Evolutionary conservation across 2,329 filamentous ascomycete genomes (phyloP).

Genomic region (Phoma sp.): DNA sequence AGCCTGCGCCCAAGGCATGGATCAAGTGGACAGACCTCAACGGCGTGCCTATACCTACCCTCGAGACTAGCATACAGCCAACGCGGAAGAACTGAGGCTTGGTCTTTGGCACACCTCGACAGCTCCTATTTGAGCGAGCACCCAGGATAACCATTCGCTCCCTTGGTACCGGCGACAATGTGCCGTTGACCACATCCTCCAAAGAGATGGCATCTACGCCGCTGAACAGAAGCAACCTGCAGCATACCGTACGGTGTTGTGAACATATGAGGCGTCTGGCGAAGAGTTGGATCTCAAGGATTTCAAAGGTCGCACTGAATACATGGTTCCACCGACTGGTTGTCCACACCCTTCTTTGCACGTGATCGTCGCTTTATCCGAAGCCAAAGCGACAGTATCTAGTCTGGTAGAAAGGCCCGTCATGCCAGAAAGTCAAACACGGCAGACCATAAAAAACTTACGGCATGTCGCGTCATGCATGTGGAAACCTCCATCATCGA

Average conservation of each 20-base stretch:
- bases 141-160: neutral
- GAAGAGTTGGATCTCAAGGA: neutral
- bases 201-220: neutral
- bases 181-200: neutral
- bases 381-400: neutral
- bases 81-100: constrained; percentile 21
- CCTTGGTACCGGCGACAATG: neutral
- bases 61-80: constrained; percentile 22
- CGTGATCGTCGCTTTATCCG: neutral
- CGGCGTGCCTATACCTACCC: constrained; percentile 39
- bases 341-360: neutral
- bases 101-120: neutral
- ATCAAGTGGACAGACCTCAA: constrained; percentile 37
- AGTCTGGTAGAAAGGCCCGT: neutral
- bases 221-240: neutral
- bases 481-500: neutral
- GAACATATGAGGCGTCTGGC: neutral
- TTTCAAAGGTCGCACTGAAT: neutral
- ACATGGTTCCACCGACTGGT: neutral
- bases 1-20: constrained; percentile 14
- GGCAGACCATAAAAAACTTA: neutral
- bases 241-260: neutral
- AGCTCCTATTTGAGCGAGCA: neutral
- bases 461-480: neutral
- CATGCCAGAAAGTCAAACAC: neutral